These are phyloP conservation scores for Globisporangium polare DNA, from an alignment of 352 stramenopile genomes.

Conservation along the genomic window DNA sequence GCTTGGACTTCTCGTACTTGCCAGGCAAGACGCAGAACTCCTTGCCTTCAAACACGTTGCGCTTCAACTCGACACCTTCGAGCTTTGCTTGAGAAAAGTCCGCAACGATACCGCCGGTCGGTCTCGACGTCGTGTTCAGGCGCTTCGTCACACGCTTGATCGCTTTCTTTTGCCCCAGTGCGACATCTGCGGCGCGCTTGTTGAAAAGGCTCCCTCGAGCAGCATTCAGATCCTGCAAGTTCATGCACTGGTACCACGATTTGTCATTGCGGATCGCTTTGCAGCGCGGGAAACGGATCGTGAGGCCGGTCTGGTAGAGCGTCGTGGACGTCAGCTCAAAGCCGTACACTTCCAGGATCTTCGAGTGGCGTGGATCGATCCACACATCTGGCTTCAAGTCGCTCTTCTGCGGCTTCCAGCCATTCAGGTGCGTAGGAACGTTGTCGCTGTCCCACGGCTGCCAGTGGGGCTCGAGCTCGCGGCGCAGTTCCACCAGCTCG, in stretches of 20 bases:
- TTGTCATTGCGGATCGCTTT: conserved; percentile 84
- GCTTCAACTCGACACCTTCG: conserved; percentile 44
- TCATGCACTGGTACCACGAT: conserved; percentile 78
- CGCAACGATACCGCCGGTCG: conserved; percentile 36
- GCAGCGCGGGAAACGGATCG: conserved; percentile 74
- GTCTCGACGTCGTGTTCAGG: conserved; percentile 13
- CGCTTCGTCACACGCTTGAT: conserved; percentile 44
- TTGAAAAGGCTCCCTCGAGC: conserved; percentile 56
- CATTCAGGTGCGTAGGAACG: conserved; percentile 67
- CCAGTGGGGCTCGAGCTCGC: conserved; percentile 79
- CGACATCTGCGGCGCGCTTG: conserved; percentile 70
- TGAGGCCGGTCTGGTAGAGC: conserved; percentile 77
- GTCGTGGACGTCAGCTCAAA: conserved; percentile 84
- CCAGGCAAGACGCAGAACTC: conserved; percentile 81
- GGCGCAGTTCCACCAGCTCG: conserved; percentile 67
- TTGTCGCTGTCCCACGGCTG: conserved; percentile 65
- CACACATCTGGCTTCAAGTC: conserved; percentile 77
- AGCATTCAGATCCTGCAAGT: conserved; percentile 70
- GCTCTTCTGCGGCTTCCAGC: conserved; percentile 72
- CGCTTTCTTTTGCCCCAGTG: conserved; percentile 57
- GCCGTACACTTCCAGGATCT: conserved; percentile 81
- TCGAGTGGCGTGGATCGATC: conserved; percentile 79
- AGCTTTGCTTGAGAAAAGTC: conserved; percentile 65
- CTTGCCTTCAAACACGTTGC: conserved; percentile 59
- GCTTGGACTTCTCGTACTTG: conserved; percentile 40